Base-by-base conservation (phyloP, 805 yeast species). In the Yamadazyma insecticola region DNA sequence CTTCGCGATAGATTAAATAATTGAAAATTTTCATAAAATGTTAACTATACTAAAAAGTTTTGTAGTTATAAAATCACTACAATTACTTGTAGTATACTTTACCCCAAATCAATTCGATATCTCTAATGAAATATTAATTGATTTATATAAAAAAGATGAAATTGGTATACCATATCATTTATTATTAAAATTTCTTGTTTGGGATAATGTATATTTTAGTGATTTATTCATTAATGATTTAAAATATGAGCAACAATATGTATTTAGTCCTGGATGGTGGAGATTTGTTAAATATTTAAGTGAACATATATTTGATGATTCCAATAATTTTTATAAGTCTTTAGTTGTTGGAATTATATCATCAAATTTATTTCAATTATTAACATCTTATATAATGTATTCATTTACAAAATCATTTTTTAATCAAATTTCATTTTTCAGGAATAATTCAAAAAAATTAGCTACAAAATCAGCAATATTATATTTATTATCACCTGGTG, bases 191-290 rank as follows among this genome's bases (percentile, higher is more conserved):
- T 62, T 86, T 4, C 59, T 84, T 16, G 69, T 78, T 3, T 90
- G 97, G 97, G 98, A 90, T 53, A 69, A 80, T 1, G 92, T 88
- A 0, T 88, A 79, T 54, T 88, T 83, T 48, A 53, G 72, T 11
- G 75, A 78, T 26, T 52, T 79, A 33, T 74, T 83, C 20, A 50
- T 55, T 7, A 53, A 70, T 11, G 76, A 70, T 0, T 53, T 58
- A 11, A 52, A 59, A n/a, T 89, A 67, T 55, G 97, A 90, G 55
- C 96, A 90, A 53, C 95, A 88, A 56, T 83, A 76, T 69, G 97
- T 94, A 4, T 90, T 86, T 51, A 78, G 94, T 16, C 83, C 83
- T 8, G 48, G 76, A 2, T 90, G 96, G 95, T 70, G 81, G 63
- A 49, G 73, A 15, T 27, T 78, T 3, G 55, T 81, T 3, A 50